Conservation (phyloP, 2,329 filamentous ascomycete genomes). For the Aulographum hederae region DNA sequence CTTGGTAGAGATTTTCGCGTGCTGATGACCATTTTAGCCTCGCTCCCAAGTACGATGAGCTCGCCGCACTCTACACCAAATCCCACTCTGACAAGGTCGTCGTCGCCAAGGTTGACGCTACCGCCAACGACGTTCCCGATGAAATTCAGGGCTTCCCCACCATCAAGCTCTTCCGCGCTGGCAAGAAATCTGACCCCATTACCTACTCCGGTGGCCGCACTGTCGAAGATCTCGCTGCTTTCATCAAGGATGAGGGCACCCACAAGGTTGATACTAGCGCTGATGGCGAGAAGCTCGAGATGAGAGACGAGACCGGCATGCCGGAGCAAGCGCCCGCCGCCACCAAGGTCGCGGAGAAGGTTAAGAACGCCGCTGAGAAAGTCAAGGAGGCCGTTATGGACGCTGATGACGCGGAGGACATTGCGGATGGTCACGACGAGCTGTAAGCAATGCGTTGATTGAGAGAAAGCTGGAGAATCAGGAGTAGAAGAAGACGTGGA, state of each 20-base stretch:
- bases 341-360: slow-evolving; percentile 3
- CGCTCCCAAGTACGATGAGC: slow-evolving; percentile 49
- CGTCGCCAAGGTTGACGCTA: slow-evolving; percentile 87
- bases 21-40: slow-evolving; percentile 16
- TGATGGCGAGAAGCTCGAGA: slow-evolving; percentile 28
- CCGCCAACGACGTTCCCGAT: slow-evolving; percentile 88
- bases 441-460: slow-evolving; percentile 33
- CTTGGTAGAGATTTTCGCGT: background rate
- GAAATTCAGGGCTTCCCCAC: slow-evolving; percentile 96
- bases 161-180: slow-evolving; percentile 94
- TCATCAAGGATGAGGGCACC: slow-evolving; percentile 91
- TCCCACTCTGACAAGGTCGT: slow-evolving; percentile 36
- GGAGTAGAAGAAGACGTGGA: too few species aligned
- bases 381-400: slow-evolving; percentile 11
- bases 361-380: slow-evolving; percentile 13
- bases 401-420: slow-evolving; percentile 9
- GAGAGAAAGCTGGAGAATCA: too few species aligned
- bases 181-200: slow-evolving; percentile 66
- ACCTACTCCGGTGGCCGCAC: slow-evolving; percentile 80
- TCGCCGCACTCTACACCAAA: slow-evolving; percentile 33
- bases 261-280: slow-evolving; percentile 54
- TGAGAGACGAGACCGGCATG: slow-evolving; percentile 6
- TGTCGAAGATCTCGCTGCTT: slow-evolving; percentile 76
- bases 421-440: slow-evolving; percentile 48
- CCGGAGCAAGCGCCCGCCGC: slow-evolving; percentile 13